Evolutionary conservation across 352 stramenopile species (phyloP).

Genomic region (Phytopythium kandeliae): DNA sequence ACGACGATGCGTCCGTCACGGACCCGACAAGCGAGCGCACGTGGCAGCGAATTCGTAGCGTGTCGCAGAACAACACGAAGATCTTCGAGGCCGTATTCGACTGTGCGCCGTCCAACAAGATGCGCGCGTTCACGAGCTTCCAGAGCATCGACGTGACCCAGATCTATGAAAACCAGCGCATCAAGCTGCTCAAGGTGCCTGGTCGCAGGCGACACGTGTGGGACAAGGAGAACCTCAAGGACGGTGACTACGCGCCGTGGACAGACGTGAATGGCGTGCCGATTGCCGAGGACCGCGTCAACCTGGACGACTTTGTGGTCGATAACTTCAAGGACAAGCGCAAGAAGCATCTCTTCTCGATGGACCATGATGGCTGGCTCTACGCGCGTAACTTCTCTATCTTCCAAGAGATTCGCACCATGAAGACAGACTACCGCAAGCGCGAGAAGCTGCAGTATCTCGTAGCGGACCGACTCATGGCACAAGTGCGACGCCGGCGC

Average conservation of each 20-base stretch:
- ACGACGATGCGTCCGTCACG: slow-evolving; percentile 45
- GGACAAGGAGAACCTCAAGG: slow-evolving; percentile 71
- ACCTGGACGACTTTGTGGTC: slow-evolving; percentile 73
- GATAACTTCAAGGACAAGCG: slow-evolving; percentile 75
- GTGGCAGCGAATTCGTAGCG: slow-evolving; percentile 54
- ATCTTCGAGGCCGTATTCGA: slow-evolving; percentile 83
- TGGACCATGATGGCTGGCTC: slow-evolving; percentile 84
- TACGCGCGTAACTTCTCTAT: slow-evolving; percentile 86
- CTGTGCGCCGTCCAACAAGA: slow-evolving; percentile 75
- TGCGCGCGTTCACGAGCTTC: slow-evolving; percentile 74
- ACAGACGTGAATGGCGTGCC: slow-evolving; percentile 83
- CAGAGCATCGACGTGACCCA: slow-evolving; percentile 76
- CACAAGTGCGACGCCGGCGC: slow-evolving; percentile 71
- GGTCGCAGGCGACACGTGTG: slow-evolving; percentile 54
- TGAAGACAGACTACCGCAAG: slow-evolving; percentile 69
- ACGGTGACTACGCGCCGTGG: slow-evolving; percentile 80
- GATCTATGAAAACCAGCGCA: slow-evolving; percentile 85
- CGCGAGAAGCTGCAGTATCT: slow-evolving; percentile 85
- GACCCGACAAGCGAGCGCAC: slow-evolving; percentile 59
- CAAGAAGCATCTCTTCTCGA: slow-evolving; percentile 76
- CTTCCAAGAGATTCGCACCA: slow-evolving; percentile 80
- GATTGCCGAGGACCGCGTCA: slow-evolving; percentile 69
- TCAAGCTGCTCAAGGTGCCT: slow-evolving; percentile 72
- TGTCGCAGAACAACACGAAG: slow-evolving; percentile 61
- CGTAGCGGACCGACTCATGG: slow-evolving; percentile 77